Percentiles rank a stretch among this genome's conserved stretches.
These are phyloP conservation scores for Ophiostoma sp. DNA, from an alignment of 2,329 filamentous ascomycete genomes.

Conservation along the genomic window DNA sequence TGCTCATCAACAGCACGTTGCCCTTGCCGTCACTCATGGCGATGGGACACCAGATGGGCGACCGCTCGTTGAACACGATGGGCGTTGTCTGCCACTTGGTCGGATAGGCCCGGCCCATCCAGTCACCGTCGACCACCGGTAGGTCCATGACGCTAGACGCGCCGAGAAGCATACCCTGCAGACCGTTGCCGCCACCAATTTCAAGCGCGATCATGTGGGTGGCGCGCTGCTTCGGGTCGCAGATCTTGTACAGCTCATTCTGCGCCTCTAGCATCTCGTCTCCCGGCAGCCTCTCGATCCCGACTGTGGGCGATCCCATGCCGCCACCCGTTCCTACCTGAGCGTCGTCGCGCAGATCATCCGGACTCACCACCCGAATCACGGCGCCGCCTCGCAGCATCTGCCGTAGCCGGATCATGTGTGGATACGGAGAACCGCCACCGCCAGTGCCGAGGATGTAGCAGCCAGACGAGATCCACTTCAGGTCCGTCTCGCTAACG, in stretches of 20 bases:
- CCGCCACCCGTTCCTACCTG: neutral
- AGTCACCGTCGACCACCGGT: conserved; percentile 50
- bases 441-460: conserved; percentile 59
- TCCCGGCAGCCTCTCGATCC: neutral
- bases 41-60: conserved; percentile 29
- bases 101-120: conserved; percentile 53
- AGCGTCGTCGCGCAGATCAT: neutral
- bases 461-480: conserved; percentile 53
- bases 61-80: conserved; percentile 41
- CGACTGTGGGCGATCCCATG: neutral
- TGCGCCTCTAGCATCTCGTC: neutral
- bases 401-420: conserved; percentile 46
- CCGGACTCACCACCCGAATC: conserved; percentile 44
- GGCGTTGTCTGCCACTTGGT: conserved; percentile 47
- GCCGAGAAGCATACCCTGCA: conserved; percentile 53
- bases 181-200: conserved; percentile 61
- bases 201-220: conserved; percentile 52
- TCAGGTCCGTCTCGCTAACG: conserved; percentile 52
- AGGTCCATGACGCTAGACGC: conserved; percentile 48
- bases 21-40: conserved; percentile 48
- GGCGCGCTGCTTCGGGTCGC: conserved; percentile 35
- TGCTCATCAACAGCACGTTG: conserved; percentile 46
- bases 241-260: conserved; percentile 44
- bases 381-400: conserved; percentile 46
- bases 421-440: conserved; percentile 50